Evolutionary conservation across 2,329 filamentous ascomycete genomes (phyloP), one percentile per base, ranked within the genome.

Genomic region (Talaromyces albobiverticillius): DNA sequence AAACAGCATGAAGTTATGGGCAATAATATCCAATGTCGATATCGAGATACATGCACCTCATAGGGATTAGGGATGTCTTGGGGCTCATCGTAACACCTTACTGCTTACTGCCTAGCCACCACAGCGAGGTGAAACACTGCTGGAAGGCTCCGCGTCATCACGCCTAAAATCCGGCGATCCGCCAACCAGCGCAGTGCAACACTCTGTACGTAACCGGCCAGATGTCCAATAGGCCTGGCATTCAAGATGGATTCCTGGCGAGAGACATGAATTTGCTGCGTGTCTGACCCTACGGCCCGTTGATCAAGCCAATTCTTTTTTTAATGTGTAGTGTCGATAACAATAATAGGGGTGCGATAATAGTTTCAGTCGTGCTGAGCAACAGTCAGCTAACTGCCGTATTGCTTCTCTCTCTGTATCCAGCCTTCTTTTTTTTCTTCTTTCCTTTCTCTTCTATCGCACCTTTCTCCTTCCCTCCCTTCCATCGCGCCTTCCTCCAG

Each of bases 81-180:
- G 26, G 26, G 26, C 26, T 5, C 26, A 29, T 29, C 26, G 5
- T 10, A 29, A 29, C 10, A 29, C 10, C 26, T 29, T 29, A 29
- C 5, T 5, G 5, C 26, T 29, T 10, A 29, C 10, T 10, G 13
- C 5, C 36, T 16, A 36, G 32, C 26, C 5, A 5, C 26, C 29
- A 25, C 18, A 22, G 9, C 20, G 9, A 45, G 18, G 38, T 34
- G 48, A 43, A 51, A 43, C 48, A 51, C 50, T 46, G 40, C 49
- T 40, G 50, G 16, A 13, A 38, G 45, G 8, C 45, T 51, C 49
- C 49, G 49, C 49, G 49, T 51, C 49, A 45, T 51, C 49, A 51
- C 36, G 16, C 26, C 40, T 51, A 34, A 51, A 51, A 51, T 43
- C 38, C 48, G 38, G 48, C 48, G 38, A 51, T 51, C 29, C 18